Evolutionary conservation across 2,329 filamentous ascomycete genomes (phyloP).

Genomic region (Plenodomus tracheiphilus): DNA sequence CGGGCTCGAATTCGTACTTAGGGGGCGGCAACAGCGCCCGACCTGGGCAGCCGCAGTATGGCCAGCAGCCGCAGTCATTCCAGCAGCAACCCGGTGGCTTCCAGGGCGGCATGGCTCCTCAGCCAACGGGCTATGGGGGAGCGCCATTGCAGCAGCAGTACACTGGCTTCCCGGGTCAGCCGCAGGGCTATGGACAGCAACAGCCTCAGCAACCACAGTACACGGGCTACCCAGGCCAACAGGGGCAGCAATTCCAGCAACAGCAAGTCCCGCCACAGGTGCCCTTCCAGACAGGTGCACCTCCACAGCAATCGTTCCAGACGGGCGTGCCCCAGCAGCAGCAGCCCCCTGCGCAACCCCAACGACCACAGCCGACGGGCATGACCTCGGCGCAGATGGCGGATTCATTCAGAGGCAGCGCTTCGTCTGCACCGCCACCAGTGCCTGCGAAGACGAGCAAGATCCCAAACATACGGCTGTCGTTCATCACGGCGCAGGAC

Average conservation of each 20-base stretch:
- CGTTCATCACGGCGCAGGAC: constrained; percentile 93
- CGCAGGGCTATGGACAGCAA: constrained; percentile 52
- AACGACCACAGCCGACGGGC: constrained; percentile 58
- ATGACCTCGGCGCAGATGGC: constrained; percentile 68
- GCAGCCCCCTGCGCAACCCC: constrained; percentile 51
- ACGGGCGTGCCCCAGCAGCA: constrained; percentile 54
- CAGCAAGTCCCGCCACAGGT: constrained; percentile 58
- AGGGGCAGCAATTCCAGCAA: constrained; percentile 50
- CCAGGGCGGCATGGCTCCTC: constrained; percentile 48
- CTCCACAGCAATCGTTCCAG: constrained; percentile 60
- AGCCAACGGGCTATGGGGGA: constrained; percentile 58
- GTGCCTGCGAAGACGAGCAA: constrained; percentile 67
- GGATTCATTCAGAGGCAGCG: constrained; percentile 59
- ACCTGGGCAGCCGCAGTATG: constrained; percentile 59
- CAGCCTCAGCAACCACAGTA: constrained; percentile 50
- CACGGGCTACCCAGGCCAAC: constrained; percentile 54
- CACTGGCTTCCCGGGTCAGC: constrained; percentile 53
- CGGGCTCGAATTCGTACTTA: constrained; percentile 82
- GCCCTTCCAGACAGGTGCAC: constrained; percentile 46
- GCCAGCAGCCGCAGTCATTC: constrained; percentile 53
- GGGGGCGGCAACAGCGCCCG: constrained; percentile 77
- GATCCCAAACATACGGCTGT: constrained; percentile 91
- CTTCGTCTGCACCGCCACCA: constrained; percentile 55
- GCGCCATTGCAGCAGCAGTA: constrained; percentile 55
- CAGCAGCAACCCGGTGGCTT: constrained; percentile 60